phyloP scores from a whole-genome alignment of 2,329 filamentous ascomycete species.

The Cladosporium sp. region DNA sequence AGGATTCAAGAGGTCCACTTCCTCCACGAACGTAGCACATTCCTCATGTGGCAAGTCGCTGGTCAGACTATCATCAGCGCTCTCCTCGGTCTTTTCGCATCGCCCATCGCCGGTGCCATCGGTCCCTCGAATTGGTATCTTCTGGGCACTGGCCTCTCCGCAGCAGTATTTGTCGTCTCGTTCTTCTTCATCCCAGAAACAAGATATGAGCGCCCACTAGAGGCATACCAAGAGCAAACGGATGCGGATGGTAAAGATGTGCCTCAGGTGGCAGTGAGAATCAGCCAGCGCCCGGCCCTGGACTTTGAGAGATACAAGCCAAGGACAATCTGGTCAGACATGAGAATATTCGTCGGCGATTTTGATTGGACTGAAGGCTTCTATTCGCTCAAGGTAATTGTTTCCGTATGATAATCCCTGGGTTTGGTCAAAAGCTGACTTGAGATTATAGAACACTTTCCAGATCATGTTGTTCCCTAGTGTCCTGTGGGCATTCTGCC shows the following conservation, averaged over 20 bases:
- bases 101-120: constrained; percentile 45
- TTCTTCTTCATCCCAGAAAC: constrained; percentile 47
- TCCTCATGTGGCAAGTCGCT: constrained; percentile 45
- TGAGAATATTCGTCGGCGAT: constrained; percentile 43
- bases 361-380: constrained; percentile 41
- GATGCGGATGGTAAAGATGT: constrained; percentile 22
- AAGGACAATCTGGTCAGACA: constrained; percentile 41
- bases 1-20: constrained; percentile 45
- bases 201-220: constrained; percentile 42
- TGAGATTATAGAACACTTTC: constrained; percentile 23
- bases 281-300: constrained; percentile 30
- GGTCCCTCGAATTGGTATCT: constrained; percentile 48
- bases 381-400: constrained; percentile 30
- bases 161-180: constrained; percentile 38
- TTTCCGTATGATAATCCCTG: neutral
- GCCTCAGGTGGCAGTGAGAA: constrained; percentile 23
- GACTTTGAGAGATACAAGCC: constrained; percentile 41
- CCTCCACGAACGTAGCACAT: constrained; percentile 46
- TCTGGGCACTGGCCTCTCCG: constrained; percentile 41
- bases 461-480: constrained; percentile 40
- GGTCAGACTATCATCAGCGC: constrained; percentile 44
- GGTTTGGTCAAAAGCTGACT: neutral
- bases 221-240: constrained; percentile 39
- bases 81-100: constrained; percentile 43
- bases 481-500: constrained; percentile 43